phyloP scores from a whole-genome alignment of 106 monocot species.

The Xerophyta viscosa region DNA sequence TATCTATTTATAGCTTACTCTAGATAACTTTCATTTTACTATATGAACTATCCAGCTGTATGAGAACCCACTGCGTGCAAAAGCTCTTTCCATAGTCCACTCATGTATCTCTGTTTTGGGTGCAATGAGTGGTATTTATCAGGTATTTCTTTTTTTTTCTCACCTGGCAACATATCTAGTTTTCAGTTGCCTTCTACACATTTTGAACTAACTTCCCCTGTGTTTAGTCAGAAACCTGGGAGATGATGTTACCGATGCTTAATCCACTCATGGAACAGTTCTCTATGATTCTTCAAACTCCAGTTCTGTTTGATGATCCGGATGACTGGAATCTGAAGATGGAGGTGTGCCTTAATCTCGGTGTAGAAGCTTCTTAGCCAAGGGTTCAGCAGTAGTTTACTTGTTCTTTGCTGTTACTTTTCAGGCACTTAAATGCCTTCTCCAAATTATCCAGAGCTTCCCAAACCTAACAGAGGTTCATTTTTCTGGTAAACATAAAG shows the following conservation, averaged over 20 bases:
- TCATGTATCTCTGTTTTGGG: conserved; percentile 77
- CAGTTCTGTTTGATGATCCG: conserved; percentile 67
- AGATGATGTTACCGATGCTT: conserved; percentile 58
- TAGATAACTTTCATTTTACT: neutral
- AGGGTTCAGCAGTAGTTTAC: too few species aligned
- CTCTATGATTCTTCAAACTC: conserved; percentile 52
- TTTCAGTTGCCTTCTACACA: neutral
- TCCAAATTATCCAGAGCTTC: conserved; percentile 77
- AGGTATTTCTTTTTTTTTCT: conserved; percentile 32
- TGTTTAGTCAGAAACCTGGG: conserved; percentile 65
- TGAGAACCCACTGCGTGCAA: conserved; percentile 70
- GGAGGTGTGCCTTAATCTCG: conserved; percentile 48
- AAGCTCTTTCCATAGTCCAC: conserved; percentile 86
- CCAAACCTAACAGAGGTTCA: conserved; percentile 47
- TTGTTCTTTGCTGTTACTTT: neutral
- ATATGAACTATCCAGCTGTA: conserved; percentile 39
- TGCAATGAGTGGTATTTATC: conserved; percentile 82
- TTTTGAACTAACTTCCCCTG: conserved; percentile 8
- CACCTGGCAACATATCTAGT: neutral
- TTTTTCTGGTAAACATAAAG: conserved; percentile 47
- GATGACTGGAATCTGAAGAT: conserved; percentile 92
- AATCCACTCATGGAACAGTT: conserved; percentile 74
- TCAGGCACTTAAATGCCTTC: conserved; percentile 89
- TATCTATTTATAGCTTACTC: too few species aligned
- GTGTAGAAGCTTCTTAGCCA: too few species aligned